Evolutionary conservation across 2,329 filamentous ascomycete genomes (phyloP).

Genomic region (Fusarium nanum): DNA sequence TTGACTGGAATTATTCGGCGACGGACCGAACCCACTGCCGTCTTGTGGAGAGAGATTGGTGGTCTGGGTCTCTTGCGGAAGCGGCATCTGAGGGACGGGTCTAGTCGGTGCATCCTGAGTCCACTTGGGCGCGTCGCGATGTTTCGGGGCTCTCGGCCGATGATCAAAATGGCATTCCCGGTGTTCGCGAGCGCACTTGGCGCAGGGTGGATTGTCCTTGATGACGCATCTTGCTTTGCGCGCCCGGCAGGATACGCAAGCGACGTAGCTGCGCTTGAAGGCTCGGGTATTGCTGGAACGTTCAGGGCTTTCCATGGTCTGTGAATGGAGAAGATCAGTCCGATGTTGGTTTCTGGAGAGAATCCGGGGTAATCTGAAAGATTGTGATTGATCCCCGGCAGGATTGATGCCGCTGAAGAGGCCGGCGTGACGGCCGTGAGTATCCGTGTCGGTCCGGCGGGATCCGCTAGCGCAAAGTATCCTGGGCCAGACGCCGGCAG

Average conservation of each 20-base stretch:
- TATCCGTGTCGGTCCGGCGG: constrained; percentile 23
- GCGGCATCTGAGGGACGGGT: background rate
- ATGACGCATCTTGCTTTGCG: constrained; percentile 33
- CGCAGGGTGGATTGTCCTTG: constrained; percentile 34
- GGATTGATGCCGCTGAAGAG: background rate
- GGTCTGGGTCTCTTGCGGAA: background rate
- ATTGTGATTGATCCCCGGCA: background rate
- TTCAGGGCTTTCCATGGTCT: constrained; percentile 21
- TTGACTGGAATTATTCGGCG: background rate
- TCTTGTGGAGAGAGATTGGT: background rate
- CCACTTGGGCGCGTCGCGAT: constrained; percentile 26
- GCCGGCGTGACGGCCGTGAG: background rate
- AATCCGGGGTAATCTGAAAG: background rate
- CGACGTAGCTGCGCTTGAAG: constrained; percentile 37
- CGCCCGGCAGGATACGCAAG: constrained; percentile 30
- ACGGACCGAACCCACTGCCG: background rate
- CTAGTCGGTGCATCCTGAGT: background rate
- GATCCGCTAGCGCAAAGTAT: constrained; percentile 5
- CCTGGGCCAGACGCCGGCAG: background rate
- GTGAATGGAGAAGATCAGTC: background rate
- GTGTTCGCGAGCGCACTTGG: constrained; percentile 31
- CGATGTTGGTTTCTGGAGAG: background rate
- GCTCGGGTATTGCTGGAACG: constrained; percentile 4
- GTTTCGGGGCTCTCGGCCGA: constrained; percentile 20
- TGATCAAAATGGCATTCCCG: constrained; percentile 33